Conservation (phyloP, 2,329 filamentous ascomycete species). For the Plectosphaerella sp. region DNA sequence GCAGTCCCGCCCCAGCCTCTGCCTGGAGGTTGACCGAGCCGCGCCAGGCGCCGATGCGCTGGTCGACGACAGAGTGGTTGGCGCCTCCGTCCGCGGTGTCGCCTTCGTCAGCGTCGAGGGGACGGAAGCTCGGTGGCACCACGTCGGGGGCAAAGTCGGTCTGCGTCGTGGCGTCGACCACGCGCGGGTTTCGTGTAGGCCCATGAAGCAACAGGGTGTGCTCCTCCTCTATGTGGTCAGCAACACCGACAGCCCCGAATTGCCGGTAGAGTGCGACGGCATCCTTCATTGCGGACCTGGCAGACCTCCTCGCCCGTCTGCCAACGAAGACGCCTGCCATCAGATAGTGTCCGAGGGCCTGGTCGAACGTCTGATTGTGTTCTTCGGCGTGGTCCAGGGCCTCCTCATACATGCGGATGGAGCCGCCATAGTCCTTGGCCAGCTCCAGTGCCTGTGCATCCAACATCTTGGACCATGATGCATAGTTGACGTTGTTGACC, state of each 20-base stretch:
- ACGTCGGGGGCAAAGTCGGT: constrained; percentile 64
- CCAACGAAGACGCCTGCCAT: constrained; percentile 69
- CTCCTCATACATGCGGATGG: constrained; percentile 63
- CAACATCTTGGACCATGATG: constrained; percentile 63
- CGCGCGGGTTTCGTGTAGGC: constrained; percentile 52
- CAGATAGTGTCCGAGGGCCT: constrained; percentile 68
- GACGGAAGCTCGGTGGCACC: constrained; percentile 45
- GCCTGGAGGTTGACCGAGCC: constrained; percentile 51
- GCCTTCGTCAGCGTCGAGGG: constrained; percentile 36
- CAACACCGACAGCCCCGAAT: constrained; percentile 65
- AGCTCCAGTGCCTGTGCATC: constrained; percentile 67
- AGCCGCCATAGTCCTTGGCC: constrained; percentile 47
- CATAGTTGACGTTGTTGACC: constrained; percentile 67
- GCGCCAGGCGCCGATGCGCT: constrained; percentile 58
- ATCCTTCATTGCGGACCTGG: constrained; percentile 64
- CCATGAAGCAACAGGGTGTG: constrained; percentile 64
- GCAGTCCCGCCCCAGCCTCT: constrained; percentile 58
- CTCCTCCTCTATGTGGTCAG: constrained; percentile 61
- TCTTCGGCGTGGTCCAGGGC: constrained; percentile 68
- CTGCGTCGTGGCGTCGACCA: constrained; percentile 61
- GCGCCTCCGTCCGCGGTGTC: constrained; percentile 37
- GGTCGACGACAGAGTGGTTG: constrained; percentile 39
- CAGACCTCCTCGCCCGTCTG: constrained; percentile 60
- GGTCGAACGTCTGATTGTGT: constrained; percentile 64
- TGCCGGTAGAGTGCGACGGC: constrained; percentile 64